Base-by-base conservation (phyloP, 176 grass and related monocot species). In the Dendrocalamus sinicus region DNA sequence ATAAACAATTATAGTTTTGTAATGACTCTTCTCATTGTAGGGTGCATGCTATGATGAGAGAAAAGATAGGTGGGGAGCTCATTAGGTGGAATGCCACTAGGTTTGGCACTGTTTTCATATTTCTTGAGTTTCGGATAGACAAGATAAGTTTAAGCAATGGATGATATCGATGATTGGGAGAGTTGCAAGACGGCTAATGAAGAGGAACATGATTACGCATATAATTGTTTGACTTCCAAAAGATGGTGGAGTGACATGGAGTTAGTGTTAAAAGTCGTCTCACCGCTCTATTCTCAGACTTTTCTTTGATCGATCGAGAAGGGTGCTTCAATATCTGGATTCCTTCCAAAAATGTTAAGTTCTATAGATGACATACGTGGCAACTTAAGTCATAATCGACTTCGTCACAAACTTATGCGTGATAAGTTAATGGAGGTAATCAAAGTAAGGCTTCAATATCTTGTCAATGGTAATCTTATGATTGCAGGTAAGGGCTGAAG, bases 41-140 rank as follows among this genome's bases (percentile, higher is more conserved):
- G 45, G 1, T 46, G 5, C 70, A 73, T 73, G 70, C 46, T 51
- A 73, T 14, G 22, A 73, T 73, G 70, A 28, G 12, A 15, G 23
- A 73, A 11, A 72, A 72, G 10, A 7, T 47, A 13, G 69, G 69
- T 47, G 69, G 43, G 6, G 69, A 72, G 69, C 7, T 72, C n/a
- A 73, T 73, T 16, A 4, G 45, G 1, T 73, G 70, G 70, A 51
- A 73, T 73, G 71, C 13, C 22, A 73, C 46, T 26, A 73, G 71
- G 14, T 73, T 73, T 73, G 71, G 71, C 12, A 73, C 13, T 4
- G 23, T 73, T 51, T 73, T 73, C 13, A 16, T 73, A 5, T 73
- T 51, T 7, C 14, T 73, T 8, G 13, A 73, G 2, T 73, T 28
- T 73, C 46, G 71, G 70, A 52, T 2, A 73, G 30, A 6, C 5